Evolutionary conservation across 2,329 filamentous ascomycete genomes (phyloP), one percentile per base, ranked within the genome.

Genomic region (Trichoderma harzianum): DNA sequence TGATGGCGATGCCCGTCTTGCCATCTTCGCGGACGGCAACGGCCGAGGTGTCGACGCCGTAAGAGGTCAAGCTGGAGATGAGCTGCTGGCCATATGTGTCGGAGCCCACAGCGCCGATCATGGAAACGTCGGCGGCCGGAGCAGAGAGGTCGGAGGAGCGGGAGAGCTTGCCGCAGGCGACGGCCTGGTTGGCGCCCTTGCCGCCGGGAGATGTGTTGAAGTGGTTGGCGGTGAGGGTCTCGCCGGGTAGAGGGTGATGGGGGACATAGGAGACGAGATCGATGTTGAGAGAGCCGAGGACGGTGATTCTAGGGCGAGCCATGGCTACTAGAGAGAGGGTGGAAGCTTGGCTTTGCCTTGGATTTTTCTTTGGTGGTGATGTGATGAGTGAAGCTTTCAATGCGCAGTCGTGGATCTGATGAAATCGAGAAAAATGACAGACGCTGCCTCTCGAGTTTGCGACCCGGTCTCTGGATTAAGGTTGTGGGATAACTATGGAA

Each of bases 161-260:
- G 1, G 93, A 96, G 65, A 97, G 88, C 74, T 95, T 93, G 65
- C 91, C 93, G 82, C 92, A 94, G 28, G 94, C 94, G 70, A 97
- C 93, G 72, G 94, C 95, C 84, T 98, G 95, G 84, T 98, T 98
- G 73, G 95, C 94, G 74, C 95, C 95, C 84, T 99, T 99, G 71
- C 96, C 95, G 77, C 95, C 96, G 34, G 92, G 91, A 57, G 92
- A 94, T 43, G 91, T 93, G 78, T 87, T 87, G 83, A 97, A 97
- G 24, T 89, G 90, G 75, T 85, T 90, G 62, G 93, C 89, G 3
- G 93, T 95, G 66, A 98, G 87, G 3, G 95, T 98, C 83, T 99
- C 95, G 75, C 95, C 96, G 1, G 92, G 91, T 1, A 87, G 84
- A 1, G 96, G 95, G 74, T 97, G 90, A 74, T 95, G 93, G 6